A percentile compares a stretch with the other conserved stretches of the same genome.
Evolutionary conservation across 495 filamentous ascomycete species (phyloP).

Genomic region (Annulohypoxylon stygium): DNA sequence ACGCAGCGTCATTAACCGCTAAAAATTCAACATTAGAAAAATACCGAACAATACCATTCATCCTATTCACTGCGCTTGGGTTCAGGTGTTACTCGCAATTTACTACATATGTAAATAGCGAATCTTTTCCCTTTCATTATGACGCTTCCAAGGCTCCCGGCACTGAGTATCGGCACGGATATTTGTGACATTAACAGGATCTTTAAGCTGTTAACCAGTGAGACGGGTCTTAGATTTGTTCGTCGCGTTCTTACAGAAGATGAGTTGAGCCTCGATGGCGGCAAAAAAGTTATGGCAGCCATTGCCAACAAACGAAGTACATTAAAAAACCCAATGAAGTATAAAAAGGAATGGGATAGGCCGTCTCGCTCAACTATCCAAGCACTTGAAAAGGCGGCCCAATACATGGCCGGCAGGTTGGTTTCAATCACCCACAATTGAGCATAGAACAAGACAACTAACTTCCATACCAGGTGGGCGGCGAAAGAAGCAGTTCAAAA

Average conservation of each 20-base stretch:
- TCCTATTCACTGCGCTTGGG: no score
- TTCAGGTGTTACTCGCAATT: background rate
- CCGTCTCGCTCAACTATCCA: background rate
- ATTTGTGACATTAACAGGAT: conserved; percentile 66
- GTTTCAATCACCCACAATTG: conserved; percentile 29
- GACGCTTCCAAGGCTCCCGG: conserved; percentile 45
- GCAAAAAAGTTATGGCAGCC: conserved; percentile 22
- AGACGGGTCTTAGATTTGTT: conserved; percentile 52
- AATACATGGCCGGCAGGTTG: conserved; percentile 66
- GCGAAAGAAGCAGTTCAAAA: conserved; percentile 77
- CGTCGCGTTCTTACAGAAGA: conserved; percentile 56
- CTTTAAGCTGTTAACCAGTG: conserved; percentile 48
- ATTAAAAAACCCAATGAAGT: background rate
- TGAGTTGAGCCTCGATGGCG: conserved; percentile 46
- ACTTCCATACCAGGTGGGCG: conserved; percentile 61
- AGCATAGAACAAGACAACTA: background rate
- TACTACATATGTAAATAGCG: background rate
- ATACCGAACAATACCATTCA: background rate
- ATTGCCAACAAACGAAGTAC: background rate
- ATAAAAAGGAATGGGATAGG: background rate
- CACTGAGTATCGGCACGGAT: conserved; percentile 67
- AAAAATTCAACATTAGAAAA: conserved; percentile 3
- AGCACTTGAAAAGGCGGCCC: conserved; percentile 45
- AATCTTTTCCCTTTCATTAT: conserved; percentile 9
- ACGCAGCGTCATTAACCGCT: background rate